Evolutionary conservation across 2,329 filamentous ascomycete genomes (phyloP).

Genomic region (Scedosporium dehoogii): DNA sequence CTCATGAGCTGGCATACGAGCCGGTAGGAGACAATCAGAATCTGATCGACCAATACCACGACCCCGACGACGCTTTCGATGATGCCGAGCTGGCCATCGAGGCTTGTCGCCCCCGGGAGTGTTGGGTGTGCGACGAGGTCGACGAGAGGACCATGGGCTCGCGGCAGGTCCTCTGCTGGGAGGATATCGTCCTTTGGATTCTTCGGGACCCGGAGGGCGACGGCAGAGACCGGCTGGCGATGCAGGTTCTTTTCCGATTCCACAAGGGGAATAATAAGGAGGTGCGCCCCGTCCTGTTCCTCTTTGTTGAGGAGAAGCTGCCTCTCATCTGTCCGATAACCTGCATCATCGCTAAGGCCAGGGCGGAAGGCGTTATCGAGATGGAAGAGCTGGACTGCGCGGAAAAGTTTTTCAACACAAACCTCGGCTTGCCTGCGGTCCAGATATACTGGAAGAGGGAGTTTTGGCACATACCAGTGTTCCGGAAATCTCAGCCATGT

Average conservation of each 20-base stretch:
- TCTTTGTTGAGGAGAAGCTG: background rate
- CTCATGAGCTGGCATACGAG: background rate
- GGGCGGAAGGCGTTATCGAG: background rate
- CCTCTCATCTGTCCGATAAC: background rate
- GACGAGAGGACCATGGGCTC: background rate
- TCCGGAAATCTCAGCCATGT: background rate
- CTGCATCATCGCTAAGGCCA: background rate
- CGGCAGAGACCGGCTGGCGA: background rate
- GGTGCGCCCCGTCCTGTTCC: background rate
- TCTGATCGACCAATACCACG: background rate
- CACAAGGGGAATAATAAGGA: background rate
- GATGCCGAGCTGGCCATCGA: background rate
- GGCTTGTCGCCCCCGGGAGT: background rate
- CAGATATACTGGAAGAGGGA: background rate
- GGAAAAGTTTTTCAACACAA: background rate
- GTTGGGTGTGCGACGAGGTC: background rate
- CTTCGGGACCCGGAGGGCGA: background rate
- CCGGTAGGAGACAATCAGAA: background rate
- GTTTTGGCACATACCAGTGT: background rate
- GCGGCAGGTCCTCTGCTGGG: constrained; percentile 2
- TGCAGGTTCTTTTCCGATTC: background rate
- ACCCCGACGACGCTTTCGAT: background rate
- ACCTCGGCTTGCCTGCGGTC: background rate
- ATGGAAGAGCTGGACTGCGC: background rate
- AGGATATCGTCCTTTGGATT: background rate